Evolutionary conservation across 2,329 filamentous ascomycete genomes (phyloP).

Genomic region (Pseudogymnoascus sp.): DNA sequence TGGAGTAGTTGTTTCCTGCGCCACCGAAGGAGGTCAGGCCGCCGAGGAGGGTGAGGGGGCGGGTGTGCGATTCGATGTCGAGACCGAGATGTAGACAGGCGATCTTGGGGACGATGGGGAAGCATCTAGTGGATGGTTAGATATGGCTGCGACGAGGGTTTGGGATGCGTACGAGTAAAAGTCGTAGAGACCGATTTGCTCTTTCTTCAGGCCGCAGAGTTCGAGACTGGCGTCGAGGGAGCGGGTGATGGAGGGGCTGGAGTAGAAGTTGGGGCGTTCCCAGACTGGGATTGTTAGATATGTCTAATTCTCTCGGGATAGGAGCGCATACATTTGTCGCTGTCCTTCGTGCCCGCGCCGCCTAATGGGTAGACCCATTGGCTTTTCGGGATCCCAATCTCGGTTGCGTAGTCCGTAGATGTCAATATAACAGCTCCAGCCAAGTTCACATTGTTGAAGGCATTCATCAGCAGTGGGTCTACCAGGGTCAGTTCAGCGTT

Average conservation of each 20-base stretch:
- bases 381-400: conserved; percentile 44
- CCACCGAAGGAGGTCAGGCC: conserved; percentile 62
- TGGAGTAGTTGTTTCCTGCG: conserved; percentile 63
- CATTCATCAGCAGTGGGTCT: conserved; percentile 65
- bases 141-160: background rate
- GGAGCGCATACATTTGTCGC: conserved; percentile 39
- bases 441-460: conserved; percentile 61
- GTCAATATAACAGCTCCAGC: conserved; percentile 54
- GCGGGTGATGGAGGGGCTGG: conserved; percentile 48
- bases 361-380: conserved; percentile 58
- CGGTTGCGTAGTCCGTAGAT: conserved; percentile 43
- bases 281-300: conserved; percentile 41
- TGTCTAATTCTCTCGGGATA: background rate
- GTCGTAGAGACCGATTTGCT: conserved; percentile 52
- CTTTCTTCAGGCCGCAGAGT: conserved; percentile 37
- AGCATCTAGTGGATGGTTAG: conserved; percentile 41
- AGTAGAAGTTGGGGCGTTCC: conserved; percentile 50
- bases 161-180: conserved; percentile 50
- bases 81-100: conserved; percentile 53
- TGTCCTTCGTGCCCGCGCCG: conserved; percentile 54
- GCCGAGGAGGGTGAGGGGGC: conserved; percentile 53
- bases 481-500: conserved; percentile 15
- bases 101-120: conserved; percentile 61
- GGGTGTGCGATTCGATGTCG: conserved; percentile 36
- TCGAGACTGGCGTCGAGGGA: conserved; percentile 47